Evolutionary conservation across 2,329 filamentous ascomycete genomes (phyloP).

Genomic region (Pseudogymnoascus pannorum): DNA sequence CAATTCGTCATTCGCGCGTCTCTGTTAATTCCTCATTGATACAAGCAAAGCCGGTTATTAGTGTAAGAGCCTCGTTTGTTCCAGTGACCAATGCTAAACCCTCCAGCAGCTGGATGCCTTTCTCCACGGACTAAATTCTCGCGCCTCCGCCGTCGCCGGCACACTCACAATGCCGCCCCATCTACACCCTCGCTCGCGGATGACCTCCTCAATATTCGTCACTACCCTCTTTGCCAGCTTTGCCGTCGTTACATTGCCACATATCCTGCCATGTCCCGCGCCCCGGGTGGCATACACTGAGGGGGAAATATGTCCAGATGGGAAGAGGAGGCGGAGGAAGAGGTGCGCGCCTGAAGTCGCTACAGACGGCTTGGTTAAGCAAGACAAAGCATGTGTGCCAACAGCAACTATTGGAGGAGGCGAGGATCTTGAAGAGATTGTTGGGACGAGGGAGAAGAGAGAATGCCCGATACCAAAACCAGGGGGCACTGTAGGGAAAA

Average conservation of each 20-base stretch:
- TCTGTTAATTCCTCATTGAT: neutral
- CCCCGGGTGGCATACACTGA: constrained; percentile 70
- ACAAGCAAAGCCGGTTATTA: neutral
- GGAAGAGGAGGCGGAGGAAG: constrained; percentile 37
- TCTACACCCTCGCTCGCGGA: constrained; percentile 86
- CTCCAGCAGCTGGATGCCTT: neutral
- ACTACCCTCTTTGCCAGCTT: constrained; percentile 87
- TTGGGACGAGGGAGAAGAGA: constrained; percentile 41
- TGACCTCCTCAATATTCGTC: constrained; percentile 90
- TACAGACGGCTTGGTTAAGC: constrained; percentile 23
- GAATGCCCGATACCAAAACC: constrained; percentile 95
- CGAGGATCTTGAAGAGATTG: constrained; percentile 37
- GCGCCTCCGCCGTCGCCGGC: constrained; percentile 2
- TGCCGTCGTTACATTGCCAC: constrained; percentile 83
- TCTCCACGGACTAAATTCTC: constrained; percentile 6
- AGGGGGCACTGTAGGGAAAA: constrained; percentile 64
- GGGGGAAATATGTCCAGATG: constrained; percentile 36
- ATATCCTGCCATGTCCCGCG: constrained; percentile 84
- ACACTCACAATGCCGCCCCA: constrained; percentile 63
- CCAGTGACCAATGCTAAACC: constrained; percentile 1
- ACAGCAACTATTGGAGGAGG: constrained; percentile 20
- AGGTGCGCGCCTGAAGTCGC: constrained; percentile 31
- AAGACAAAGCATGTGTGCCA: constrained; percentile 6
- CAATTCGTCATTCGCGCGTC: neutral
- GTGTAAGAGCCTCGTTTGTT: neutral